Conservation (phyloP, 441 rosid species). For the Populus hybrid region DNA sequence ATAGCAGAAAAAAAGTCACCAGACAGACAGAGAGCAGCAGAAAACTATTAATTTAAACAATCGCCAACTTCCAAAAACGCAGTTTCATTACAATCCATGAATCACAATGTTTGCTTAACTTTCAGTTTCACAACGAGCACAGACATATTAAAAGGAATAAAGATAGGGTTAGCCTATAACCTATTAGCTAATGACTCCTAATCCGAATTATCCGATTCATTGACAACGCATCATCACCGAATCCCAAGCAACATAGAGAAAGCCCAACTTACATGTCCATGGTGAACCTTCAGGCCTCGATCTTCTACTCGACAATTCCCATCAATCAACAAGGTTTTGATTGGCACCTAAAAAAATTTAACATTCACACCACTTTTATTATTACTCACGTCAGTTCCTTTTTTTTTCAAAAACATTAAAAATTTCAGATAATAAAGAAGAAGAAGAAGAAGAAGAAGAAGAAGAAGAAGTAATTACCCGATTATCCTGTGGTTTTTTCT, state of each 20-base stretch:
- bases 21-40: background rate
- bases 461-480: no score
- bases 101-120: background rate
- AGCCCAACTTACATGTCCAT: no score
- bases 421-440: no score
- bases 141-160: background rate
- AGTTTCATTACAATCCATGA: background rate
- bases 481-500: no score
- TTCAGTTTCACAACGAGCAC: background rate
- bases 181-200: background rate
- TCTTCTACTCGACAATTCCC: no score
- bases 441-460: no score
- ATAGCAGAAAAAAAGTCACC: background rate
- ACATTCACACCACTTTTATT: no score
- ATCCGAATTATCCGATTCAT: background rate
- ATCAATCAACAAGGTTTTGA: no score
- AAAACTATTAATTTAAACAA: background rate
- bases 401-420: no score
- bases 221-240: background rate
- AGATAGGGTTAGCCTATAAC: background rate
- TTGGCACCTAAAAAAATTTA: no score
- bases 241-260: background rate
- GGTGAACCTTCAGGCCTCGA: no score
- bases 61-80: slow-evolving; percentile 69
- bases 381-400: no score